phyloP scores from a whole-genome alignment of 2,329 filamentous ascomycete genomes.

The Phialocephala subalpina region DNA sequence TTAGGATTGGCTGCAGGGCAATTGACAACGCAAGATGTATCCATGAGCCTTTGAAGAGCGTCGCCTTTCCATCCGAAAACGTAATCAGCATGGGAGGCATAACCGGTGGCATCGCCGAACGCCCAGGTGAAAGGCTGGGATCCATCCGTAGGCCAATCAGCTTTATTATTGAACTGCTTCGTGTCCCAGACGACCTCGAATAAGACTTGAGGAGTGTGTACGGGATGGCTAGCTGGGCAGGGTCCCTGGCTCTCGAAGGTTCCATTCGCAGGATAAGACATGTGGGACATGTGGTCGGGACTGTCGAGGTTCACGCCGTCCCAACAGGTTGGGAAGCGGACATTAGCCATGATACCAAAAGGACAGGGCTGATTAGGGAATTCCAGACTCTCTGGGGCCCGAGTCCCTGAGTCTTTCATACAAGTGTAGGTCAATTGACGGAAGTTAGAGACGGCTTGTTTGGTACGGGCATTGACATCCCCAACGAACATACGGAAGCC shows the following conservation, averaged over 20 bases:
- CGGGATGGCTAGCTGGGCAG: conserved; percentile 47
- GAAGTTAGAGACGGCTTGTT: conserved; percentile 47
- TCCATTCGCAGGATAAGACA: conserved; percentile 39
- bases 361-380: conserved; percentile 46
- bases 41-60: conserved; percentile 57
- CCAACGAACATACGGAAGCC: conserved; percentile 56
- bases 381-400: conserved; percentile 48
- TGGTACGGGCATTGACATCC: conserved; percentile 47
- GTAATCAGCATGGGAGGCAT: conserved; percentile 61
- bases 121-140: conserved; percentile 53
- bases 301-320: conserved; percentile 51
- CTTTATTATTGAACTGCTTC: conserved; percentile 50
- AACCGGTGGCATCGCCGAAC: conserved; percentile 52
- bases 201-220: conserved; percentile 57
- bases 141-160: conserved; percentile 53
- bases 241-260: conserved; percentile 34
- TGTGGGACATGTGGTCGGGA: conserved; percentile 51
- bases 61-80: conserved; percentile 59
- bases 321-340: conserved; percentile 55
- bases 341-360: conserved; percentile 44
- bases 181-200: conserved; percentile 59
- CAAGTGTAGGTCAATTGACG: conserved; percentile 54
- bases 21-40: conserved; percentile 56
- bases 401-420: conserved; percentile 47
- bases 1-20: conserved; percentile 49